phyloP scores from a whole-genome alignment of 2,329 filamentous ascomycete species.

The Fusarium sp. region DNA sequence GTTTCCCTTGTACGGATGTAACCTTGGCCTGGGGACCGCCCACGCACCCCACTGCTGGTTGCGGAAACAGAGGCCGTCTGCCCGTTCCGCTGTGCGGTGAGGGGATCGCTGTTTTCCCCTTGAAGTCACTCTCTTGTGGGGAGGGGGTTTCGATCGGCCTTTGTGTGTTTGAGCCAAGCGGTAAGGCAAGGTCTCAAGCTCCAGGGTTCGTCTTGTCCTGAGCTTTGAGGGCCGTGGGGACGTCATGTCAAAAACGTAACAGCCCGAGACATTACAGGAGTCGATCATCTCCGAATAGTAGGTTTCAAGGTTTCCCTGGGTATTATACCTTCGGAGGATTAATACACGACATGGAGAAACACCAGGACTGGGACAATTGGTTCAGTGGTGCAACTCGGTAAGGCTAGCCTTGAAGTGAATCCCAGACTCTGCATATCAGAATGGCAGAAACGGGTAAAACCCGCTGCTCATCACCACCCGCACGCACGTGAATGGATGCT shows the following conservation, averaged over 20 bases:
- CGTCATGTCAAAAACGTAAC: not conserved
- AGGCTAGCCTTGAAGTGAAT: slow-evolving; percentile 28
- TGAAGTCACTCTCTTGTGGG: not conserved
- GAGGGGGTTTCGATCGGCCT: slow-evolving; percentile 4
- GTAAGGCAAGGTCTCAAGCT: slow-evolving; percentile 5
- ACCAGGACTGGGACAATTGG: not conserved
- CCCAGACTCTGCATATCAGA: slow-evolving; percentile 11
- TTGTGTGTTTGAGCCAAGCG: slow-evolving; percentile 10
- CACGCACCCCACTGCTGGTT: slow-evolving; percentile 48
- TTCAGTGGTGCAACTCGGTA: slow-evolving; percentile 13
- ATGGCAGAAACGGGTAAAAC: slow-evolving; percentile 15
- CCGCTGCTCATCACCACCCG: not conserved
- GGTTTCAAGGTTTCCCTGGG: not conserved
- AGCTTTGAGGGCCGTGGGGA: not conserved
- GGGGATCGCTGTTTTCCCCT: slow-evolving; percentile 12
- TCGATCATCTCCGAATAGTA: slow-evolving; percentile 11
- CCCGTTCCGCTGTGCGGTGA: slow-evolving; percentile 26
- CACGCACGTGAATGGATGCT: slow-evolving; percentile 11
- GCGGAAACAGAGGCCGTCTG: slow-evolving; percentile 39
- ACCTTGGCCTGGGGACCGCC: slow-evolving; percentile 21
- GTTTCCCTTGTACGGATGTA: slow-evolving; percentile 32
- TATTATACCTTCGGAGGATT: not conserved
- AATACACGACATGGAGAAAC: slow-evolving; percentile 3
- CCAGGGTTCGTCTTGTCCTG: not conserved
- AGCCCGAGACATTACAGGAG: slow-evolving; percentile 5